Percentiles rank a stretch among this genome's conserved stretches.
phyloP scores from a whole-genome alignment of 257 asterid species.

The Hygrophila difformis region DNA sequence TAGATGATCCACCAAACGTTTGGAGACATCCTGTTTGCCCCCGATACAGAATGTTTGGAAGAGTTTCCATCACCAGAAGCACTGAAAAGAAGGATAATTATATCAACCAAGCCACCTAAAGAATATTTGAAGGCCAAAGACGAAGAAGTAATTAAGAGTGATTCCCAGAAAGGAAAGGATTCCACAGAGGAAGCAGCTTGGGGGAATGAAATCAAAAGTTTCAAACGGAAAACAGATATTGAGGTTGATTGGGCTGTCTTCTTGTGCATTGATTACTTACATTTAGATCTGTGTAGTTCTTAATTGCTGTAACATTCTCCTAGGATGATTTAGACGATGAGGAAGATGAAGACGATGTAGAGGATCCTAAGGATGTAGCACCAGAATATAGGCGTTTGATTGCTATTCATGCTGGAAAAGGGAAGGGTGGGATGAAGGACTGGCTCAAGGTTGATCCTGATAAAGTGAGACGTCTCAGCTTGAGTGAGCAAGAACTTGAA shows the following conservation, averaged over 20 bases:
- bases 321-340: conserved; percentile 37
- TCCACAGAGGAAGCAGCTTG: conserved; percentile 34
- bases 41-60: conserved; percentile 36
- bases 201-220: conserved; percentile 37
- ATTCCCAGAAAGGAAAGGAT: conserved; percentile 26
- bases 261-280: conserved; percentile 8
- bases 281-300: conserved; percentile 5
- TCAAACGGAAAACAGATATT: conserved; percentile 20
- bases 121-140: conserved; percentile 49
- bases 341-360: conserved; percentile 34
- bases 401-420: conserved; percentile 89
- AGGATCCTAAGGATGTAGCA: conserved; percentile 30
- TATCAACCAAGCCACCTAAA: conserved; percentile 67
- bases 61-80: conserved; percentile 52
- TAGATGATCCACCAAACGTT: conserved; percentile 53
- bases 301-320: conserved; percentile 3
- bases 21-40: conserved; percentile 46
- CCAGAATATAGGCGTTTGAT: conserved; percentile 61
- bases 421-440: conserved; percentile 65
- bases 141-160: conserved; percentile 25
- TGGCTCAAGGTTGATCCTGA: conserved; percentile 59
- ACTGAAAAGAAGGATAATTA: conserved; percentile 44
- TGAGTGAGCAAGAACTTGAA: conserved; percentile 88
- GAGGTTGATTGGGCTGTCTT: conserved; percentile 24
- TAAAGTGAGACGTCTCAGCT: conserved; percentile 87